These are phyloP conservation scores for Acorus calamus DNA, from an alignment of 106 monocot species.

Conservation along the genomic window DNA sequence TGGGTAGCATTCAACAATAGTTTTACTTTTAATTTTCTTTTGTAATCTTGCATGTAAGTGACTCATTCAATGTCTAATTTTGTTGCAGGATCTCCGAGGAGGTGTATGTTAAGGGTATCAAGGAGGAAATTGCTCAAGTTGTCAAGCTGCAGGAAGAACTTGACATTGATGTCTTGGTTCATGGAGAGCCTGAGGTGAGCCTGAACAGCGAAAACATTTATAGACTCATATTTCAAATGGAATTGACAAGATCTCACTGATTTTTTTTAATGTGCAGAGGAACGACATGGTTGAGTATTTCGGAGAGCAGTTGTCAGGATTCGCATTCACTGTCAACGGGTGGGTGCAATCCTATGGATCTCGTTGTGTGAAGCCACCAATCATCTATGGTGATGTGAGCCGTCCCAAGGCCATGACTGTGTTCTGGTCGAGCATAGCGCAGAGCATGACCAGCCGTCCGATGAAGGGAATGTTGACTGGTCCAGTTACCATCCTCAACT, in stretches of 20 bases:
- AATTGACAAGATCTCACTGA: not conserved
- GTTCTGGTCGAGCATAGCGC: conserved; percentile 55
- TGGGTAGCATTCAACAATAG: conserved; percentile 4
- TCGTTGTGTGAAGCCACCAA: conserved; percentile 71
- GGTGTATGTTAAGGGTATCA: conserved; percentile 31
- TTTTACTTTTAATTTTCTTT: not conserved
- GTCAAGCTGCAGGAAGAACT: conserved; percentile 53
- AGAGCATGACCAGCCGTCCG: conserved; percentile 50
- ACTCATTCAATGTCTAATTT: not conserved
- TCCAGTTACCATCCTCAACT: conserved; percentile 83
- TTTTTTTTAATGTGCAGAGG: conserved; percentile 24
- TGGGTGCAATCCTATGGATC: conserved; percentile 86
- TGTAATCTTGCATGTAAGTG: not conserved
- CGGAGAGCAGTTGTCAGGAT: conserved; percentile 41
- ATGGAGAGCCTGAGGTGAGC: conserved; percentile 69
- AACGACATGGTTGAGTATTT: conserved; percentile 55
- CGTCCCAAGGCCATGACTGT: conserved; percentile 75
- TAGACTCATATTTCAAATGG: not conserved
- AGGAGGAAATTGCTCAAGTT: conserved; percentile 39
- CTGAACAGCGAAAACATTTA: not conserved
- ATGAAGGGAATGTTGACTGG: conserved; percentile 87
- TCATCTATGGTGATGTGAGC: conserved; percentile 76
- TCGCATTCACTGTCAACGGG: conserved; percentile 59
- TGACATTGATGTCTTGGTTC: conserved; percentile 73
- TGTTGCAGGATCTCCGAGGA: conserved; percentile 40